Evolutionary conservation across 148 eudicot genomes (phyloP), one percentile per base, ranked within the genome.

Genomic region (Polygonum aviculare): DNA sequence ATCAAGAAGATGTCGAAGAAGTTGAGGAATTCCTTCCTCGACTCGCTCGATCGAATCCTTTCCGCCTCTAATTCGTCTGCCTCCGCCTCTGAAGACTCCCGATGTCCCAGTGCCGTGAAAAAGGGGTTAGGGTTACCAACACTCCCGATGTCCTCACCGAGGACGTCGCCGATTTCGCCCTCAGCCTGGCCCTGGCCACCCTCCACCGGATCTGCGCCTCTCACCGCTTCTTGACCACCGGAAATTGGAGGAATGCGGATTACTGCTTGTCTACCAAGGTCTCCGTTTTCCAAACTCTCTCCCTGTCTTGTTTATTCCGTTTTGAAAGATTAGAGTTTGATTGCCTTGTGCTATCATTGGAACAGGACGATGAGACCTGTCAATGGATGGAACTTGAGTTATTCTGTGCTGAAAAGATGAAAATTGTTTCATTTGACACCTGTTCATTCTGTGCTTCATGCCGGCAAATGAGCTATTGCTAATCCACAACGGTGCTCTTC

Each of bases 81-180:
- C 31, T 0, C 31, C 31, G 31, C 31, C 31, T 26, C 31, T 1
- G 31, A 26, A 26, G 31, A 26, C 31, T 26, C 31, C 31, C 31
- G 31, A 26, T 88, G 77, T 77, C 35, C 0, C 31, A 50, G 15
- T 50, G 60, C 10, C 35, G 39, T 3, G 18, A 74, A 41, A 50
- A 26, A 52, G 63, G 76, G 3, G 10, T 74, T 74, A 74, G 76
- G 60, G 76, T 74, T 49, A 74, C 76, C 19, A 74, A 74, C 4
- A 74, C 63, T 15, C 76, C 60, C 55, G 45, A 74, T 36, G 76
- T 74, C 31, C 55, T 90, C 10, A 86, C 90, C 7, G 88, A 90
- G 47, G 92, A 90, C 71, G 94, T 90, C 52, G 92, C 97, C 50
- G 97, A 91, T 77, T 33, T 80, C 5, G 91, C 83, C 0, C 72